These are phyloP conservation scores for Globisporangium mamillatum DNA, from an alignment of 352 stramenopile genomes.

Conservation along the genomic window DNA sequence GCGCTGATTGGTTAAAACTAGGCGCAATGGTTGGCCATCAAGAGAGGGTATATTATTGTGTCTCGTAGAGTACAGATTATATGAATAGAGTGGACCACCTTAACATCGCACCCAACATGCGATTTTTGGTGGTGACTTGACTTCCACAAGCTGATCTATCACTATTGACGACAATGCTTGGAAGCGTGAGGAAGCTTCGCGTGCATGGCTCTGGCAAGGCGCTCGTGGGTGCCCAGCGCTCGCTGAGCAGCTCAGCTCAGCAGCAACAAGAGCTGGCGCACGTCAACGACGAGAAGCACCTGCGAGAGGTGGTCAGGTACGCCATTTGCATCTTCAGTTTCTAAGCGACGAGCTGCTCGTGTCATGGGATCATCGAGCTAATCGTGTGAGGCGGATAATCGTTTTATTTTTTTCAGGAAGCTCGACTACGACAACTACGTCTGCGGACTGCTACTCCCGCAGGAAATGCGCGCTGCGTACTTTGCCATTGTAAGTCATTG, in stretches of 20 bases:
- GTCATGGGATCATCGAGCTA: not conserved
- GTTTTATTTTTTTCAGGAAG: slow-evolving; percentile 39
- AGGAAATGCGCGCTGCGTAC: slow-evolving; percentile 58
- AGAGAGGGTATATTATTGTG: slow-evolving; percentile 20
- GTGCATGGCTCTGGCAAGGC: not conserved
- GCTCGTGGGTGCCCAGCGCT: not conserved
- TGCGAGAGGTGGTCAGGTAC: slow-evolving; percentile 17
- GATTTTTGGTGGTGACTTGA: slow-evolving; percentile 20
- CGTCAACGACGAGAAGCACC: not conserved
- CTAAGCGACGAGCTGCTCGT: not conserved
- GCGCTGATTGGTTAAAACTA: slow-evolving; percentile 19
- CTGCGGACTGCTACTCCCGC: slow-evolving; percentile 66
- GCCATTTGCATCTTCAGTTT: not conserved
- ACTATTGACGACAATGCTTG: slow-evolving; percentile 1
- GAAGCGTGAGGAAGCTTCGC: slow-evolving; percentile 10
- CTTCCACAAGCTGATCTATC: not conserved
- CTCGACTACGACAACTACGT: slow-evolving; percentile 86
- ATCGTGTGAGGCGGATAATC: slow-evolving; percentile 1
- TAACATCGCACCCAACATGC: not conserved
- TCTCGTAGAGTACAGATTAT: slow-evolving; percentile 16
- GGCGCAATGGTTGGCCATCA: slow-evolving; percentile 14
- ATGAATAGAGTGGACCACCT: slow-evolving; percentile 21
- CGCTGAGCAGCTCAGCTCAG: not conserved
- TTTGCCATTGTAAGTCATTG: slow-evolving; percentile 70
- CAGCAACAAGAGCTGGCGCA: not conserved